Evolutionary conservation across 805 yeast species (phyloP).

Genomic region (Naumovozyma castellii): DNA sequence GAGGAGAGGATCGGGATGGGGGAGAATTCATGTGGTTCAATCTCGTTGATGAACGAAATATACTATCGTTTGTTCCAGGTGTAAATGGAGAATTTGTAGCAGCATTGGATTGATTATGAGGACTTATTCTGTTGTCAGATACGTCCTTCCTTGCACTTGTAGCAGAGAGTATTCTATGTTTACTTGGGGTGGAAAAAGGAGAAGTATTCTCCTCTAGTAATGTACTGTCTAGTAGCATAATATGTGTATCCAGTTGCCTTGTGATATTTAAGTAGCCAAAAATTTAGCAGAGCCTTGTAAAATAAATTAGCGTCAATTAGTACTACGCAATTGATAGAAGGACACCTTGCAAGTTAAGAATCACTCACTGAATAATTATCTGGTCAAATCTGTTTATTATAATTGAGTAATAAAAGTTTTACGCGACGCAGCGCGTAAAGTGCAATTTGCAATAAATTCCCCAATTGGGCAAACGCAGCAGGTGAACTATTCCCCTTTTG

Average conservation of each 20-base stretch:
- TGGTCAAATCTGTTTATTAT: too few relatives aligned
- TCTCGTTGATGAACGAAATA: constrained; percentile 9
- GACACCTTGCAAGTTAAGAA: too few relatives aligned
- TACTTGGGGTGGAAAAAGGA: background rate
- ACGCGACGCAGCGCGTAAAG: background rate
- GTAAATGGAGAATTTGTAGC: constrained; percentile 5
- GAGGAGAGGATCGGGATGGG: constrained; percentile 7
- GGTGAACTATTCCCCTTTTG: background rate
- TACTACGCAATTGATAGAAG: too few relatives aligned
- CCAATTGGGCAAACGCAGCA: background rate
- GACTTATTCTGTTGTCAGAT: background rate
- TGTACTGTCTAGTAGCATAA: background rate
- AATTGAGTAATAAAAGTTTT: too few relatives aligned
- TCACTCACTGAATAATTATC: too few relatives aligned
- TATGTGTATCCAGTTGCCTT: too few relatives aligned
- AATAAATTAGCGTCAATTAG: too few relatives aligned
- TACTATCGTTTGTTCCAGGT: constrained; percentile 5
- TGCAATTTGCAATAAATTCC: background rate
- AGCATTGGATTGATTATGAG: background rate
- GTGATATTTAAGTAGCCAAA: too few relatives aligned
- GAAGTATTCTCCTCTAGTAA: background rate
- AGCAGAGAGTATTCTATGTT: background rate
- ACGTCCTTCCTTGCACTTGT: background rate
- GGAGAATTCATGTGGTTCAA: constrained; percentile 7
- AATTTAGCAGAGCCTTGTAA: too few relatives aligned